Evolutionary conservation across 2,329 filamentous ascomycete species (phyloP).

Genomic region (Whalleya microplaca): DNA sequence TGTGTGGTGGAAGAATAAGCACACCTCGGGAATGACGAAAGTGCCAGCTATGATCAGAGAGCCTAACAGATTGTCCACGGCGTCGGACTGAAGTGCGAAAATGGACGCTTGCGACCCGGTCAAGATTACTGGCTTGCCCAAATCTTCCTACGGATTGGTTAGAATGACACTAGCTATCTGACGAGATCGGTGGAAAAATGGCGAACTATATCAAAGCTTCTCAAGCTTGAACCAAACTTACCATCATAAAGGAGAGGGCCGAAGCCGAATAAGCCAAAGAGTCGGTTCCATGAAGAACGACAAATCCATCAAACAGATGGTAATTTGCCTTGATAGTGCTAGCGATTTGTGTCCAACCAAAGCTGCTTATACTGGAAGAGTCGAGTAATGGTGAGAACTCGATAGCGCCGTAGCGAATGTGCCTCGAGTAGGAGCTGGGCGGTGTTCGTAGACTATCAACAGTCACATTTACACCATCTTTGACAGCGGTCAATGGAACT

Average conservation of each 20-base stretch:
- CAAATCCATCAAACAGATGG: conserved; percentile 85
- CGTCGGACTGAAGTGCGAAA: conserved; percentile 88
- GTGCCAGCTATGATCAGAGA: conserved; percentile 89
- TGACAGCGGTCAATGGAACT: conserved; percentile 56
- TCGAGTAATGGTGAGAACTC: conserved; percentile 87
- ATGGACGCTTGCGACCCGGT: conserved; percentile 86
- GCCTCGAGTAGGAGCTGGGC: conserved; percentile 75
- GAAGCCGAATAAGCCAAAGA: conserved; percentile 88
- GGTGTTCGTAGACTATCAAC: conserved; percentile 79
- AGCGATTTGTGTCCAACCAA: conserved; percentile 85
- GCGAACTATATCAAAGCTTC: background rate
- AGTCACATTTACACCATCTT: conserved; percentile 50
- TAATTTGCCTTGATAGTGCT: conserved; percentile 82
- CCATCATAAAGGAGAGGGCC: conserved; percentile 90
- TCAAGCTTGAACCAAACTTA: conserved; percentile 35
- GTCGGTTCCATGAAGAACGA: conserved; percentile 89
- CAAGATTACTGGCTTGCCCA: conserved; percentile 88
- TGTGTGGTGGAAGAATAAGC: conserved; percentile 90
- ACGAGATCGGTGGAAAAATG: background rate
- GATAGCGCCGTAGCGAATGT: conserved; percentile 80
- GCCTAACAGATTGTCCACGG: conserved; percentile 85
- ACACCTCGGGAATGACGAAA: conserved; percentile 91
- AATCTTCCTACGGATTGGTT: conserved; percentile 51
- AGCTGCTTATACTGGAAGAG: conserved; percentile 85
- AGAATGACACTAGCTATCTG: background rate